phyloP scores from a whole-genome alignment of 352 stramenopile species.

The Pythium dissimile region DNA sequence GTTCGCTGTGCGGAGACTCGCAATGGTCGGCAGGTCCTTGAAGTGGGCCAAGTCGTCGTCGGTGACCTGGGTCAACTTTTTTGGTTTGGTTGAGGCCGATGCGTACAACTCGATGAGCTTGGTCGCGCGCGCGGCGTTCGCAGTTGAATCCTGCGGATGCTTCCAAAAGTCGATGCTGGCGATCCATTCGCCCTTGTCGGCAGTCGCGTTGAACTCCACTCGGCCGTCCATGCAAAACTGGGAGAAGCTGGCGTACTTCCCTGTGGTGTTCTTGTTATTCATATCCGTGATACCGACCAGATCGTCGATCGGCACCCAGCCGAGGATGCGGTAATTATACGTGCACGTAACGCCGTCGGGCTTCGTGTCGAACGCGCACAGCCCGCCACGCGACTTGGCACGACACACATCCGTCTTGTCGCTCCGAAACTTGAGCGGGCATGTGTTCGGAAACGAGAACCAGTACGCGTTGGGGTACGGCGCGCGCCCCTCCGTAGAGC shows the following conservation, averaged over 20 bases:
- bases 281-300: slow-evolving; percentile 71
- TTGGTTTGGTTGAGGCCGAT: background rate
- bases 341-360: slow-evolving; percentile 69
- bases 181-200: slow-evolving; percentile 20
- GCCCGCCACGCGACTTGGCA: slow-evolving; percentile 33
- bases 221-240: slow-evolving; percentile 48
- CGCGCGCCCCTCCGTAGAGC: slow-evolving; percentile 13
- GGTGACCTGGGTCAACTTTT: slow-evolving; percentile 37
- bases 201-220: slow-evolving; percentile 39
- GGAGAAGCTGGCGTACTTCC: slow-evolving; percentile 50
- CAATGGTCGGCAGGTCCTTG: slow-evolving; percentile 11
- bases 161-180: slow-evolving; percentile 31
- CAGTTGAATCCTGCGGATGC: slow-evolving; percentile 20
- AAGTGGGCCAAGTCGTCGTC: slow-evolving; percentile 22
- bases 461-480: slow-evolving; percentile 29
- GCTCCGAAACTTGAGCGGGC: slow-evolving; percentile 35
- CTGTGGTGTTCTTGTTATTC: slow-evolving; percentile 24
- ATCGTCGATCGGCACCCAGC: slow-evolving; percentile 73
- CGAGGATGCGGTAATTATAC: slow-evolving; percentile 73
- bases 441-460: slow-evolving; percentile 37
- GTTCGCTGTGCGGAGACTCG: slow-evolving; percentile 19
- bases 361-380: slow-evolving; percentile 43
- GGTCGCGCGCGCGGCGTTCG: slow-evolving; percentile 19
- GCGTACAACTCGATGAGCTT: slow-evolving; percentile 30
- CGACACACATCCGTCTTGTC: slow-evolving; percentile 32